Evolutionary conservation across 148 eudicot species (phyloP).

Genomic region (Chenopodium quinoa): DNA sequence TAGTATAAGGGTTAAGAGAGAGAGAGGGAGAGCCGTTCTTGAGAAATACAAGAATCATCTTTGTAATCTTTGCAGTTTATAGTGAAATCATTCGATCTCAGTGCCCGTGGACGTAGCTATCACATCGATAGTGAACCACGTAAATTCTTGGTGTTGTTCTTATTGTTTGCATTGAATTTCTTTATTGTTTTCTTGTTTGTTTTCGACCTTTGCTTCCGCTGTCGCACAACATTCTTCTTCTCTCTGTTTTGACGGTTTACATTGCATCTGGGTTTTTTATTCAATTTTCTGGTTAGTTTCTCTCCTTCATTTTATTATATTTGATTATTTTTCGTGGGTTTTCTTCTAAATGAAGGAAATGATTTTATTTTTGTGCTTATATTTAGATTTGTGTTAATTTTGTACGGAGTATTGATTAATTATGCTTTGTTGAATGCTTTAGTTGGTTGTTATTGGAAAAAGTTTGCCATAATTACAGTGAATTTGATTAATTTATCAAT

Average conservation of each 20-base stretch:
- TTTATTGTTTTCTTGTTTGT: too few relatives aligned
- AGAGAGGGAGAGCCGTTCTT: too few relatives aligned
- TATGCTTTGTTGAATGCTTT: neutral
- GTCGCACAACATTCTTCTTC: too few relatives aligned
- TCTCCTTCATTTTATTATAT: neutral
- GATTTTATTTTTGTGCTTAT: neutral
- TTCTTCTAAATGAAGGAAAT: neutral
- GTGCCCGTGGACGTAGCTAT: too few relatives aligned
- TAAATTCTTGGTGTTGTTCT: too few relatives aligned
- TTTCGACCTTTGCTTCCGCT: too few relatives aligned
- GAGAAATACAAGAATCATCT: too few relatives aligned
- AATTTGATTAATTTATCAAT: neutral
- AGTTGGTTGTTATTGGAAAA: neutral
- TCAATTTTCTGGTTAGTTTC: constrained; percentile 18
- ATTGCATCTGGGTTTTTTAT: constrained; percentile 14
- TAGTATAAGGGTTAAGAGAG: too few relatives aligned
- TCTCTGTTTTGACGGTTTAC: neutral
- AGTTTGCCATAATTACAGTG: neutral
- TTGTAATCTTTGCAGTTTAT: too few relatives aligned
- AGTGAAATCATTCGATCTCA: too few relatives aligned
- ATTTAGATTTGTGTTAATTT: neutral
- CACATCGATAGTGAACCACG: too few relatives aligned
- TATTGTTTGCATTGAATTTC: too few relatives aligned
- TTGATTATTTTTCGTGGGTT: neutral
- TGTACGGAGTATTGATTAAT: neutral